Conservation (phyloP, 345 rosid species). For the Brassica nigra region DNA sequence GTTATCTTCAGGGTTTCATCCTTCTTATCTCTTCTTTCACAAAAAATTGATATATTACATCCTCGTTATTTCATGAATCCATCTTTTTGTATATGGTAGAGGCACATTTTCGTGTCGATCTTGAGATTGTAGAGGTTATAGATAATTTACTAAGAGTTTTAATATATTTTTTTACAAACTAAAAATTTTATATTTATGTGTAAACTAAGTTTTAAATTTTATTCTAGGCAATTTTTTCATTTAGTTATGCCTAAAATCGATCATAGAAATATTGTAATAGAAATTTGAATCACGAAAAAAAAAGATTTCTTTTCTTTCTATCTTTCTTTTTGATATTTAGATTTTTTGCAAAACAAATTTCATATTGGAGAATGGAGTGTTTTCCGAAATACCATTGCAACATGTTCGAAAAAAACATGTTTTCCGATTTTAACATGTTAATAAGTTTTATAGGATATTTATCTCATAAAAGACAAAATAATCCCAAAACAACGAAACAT, state of each 20-base stretch:
- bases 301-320: no score
- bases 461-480: neutral
- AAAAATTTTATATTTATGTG: neutral
- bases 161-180: no score
- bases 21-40: no score
- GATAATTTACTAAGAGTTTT: neutral
- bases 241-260: no score
- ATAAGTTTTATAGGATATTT: neutral
- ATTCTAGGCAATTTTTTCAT: neutral
- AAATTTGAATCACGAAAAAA: no score
- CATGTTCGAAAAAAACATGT: neutral
- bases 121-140: neutral
- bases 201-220: no score
- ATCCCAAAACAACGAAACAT: neutral
- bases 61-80: neutral
- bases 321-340: no score
- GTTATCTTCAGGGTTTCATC: neutral
- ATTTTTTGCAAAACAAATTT: no score
- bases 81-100: neutral
- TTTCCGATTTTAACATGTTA: neutral
- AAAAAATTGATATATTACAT: no score
- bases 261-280: no score
- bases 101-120: neutral
- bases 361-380: neutral
- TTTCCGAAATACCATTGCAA: neutral